These are phyloP conservation scores for Coemansia javaensis DNA, from an alignment of 192 early-diverging fungal genomes.

Conservation along the genomic window DNA sequence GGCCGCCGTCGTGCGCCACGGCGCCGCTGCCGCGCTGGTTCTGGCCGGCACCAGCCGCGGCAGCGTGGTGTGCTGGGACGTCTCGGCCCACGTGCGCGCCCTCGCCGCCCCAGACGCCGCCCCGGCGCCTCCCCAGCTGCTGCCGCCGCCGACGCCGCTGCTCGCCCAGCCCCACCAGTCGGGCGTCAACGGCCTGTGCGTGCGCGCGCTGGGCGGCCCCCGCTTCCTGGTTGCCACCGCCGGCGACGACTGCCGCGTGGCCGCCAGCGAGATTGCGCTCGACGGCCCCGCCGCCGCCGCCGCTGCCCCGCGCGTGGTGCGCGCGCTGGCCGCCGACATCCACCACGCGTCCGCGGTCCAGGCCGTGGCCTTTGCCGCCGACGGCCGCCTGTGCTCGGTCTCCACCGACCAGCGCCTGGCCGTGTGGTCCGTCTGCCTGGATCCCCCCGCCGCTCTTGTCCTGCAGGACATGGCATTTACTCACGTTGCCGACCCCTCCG, in stretches of 20 bases:
- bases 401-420: constrained; percentile 71
- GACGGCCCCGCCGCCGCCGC: neutral
- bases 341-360: constrained; percentile 75
- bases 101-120: no score
- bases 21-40: neutral
- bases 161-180: constrained; percentile 55
- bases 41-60: neutral
- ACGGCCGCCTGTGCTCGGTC: constrained; percentile 15
- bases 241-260: constrained; percentile 71
- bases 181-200: constrained; percentile 69
- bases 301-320: no score
- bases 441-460: constrained; percentile 13
- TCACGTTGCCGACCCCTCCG: constrained; percentile 64
- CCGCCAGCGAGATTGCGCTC: constrained; percentile 18
- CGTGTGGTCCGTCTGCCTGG: constrained; percentile 35
- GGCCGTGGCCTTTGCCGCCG: constrained; percentile 19
- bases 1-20: neutral
- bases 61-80: no score
- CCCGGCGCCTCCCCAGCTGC: neutral
- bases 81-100: neutral
- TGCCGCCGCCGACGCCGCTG: constrained; percentile 18
- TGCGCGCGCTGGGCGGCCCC: neutral
- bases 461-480: constrained; percentile 44
- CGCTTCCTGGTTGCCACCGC: constrained; percentile 56
- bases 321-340: constrained; percentile 12